Conservation (phyloP, 805 yeast species). For the Saccharomycopsis guyanensis region DNA sequence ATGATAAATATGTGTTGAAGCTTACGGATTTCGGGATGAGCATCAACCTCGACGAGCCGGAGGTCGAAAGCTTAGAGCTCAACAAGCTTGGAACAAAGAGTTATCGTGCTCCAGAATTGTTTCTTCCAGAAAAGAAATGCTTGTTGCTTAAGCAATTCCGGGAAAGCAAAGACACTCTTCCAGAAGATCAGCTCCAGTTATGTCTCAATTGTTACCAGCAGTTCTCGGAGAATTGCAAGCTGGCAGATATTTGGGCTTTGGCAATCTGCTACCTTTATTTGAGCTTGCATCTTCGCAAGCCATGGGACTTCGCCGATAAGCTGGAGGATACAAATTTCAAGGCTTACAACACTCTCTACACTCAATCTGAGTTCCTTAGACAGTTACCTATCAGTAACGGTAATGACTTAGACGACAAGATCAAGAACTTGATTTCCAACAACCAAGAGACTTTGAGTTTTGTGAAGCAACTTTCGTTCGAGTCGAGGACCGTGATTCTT, state of each 20-base stretch:
- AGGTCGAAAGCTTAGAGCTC: conserved; percentile 3
- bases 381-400: conserved; percentile 23
- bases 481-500: conserved; percentile 6
- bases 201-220: conserved; percentile 2
- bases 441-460: conserved; percentile 9
- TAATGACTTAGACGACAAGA: conserved; percentile 14
- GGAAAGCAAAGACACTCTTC: background rate
- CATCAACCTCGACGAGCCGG: conserved; percentile 4
- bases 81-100: conserved; percentile 18
- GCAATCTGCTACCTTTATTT: conserved; percentile 17
- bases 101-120: conserved; percentile 20
- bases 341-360: conserved; percentile 3
- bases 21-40: conserved; percentile 81
- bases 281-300: conserved; percentile 12
- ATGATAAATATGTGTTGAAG: conserved; percentile 78
- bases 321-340: conserved; percentile 11
- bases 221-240: conserved; percentile 1
- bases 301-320: conserved; percentile 19
- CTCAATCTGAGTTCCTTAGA: conserved; percentile 23
- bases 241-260: conserved; percentile 18
- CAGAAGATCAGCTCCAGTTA: background rate
- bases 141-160: background rate
- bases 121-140: conserved; percentile 11
- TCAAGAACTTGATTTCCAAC: conserved; percentile 13
- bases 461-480: conserved; percentile 10